A percentile compares a stretch with the other conserved stretches of the same genome.
phyloP scores from a whole-genome alignment of 2,329 filamentous ascomycete species.

The Colletotrichum agaves region DNA sequence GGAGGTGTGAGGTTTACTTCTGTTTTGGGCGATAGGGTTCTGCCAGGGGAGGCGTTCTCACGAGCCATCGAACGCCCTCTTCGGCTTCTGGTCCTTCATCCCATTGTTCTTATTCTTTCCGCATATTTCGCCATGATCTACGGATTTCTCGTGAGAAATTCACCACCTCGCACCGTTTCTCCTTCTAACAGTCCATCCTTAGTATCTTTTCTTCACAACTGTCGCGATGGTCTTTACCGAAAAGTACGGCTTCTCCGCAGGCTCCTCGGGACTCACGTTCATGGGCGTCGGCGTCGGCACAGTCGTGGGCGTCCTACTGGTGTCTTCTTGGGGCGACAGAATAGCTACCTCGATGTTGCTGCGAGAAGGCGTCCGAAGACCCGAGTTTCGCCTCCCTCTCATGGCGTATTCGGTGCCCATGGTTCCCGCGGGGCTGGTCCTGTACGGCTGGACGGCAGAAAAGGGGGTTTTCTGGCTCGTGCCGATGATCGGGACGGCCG shows the following conservation, averaged over 20 bases:
- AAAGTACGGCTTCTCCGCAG: conserved; percentile 46
- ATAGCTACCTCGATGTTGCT: conserved; percentile 32
- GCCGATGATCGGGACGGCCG: conserved; percentile 61
- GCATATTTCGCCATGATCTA: conserved; percentile 51
- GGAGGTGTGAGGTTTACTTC: conserved; percentile 42
- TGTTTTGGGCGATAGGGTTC: conserved; percentile 24
- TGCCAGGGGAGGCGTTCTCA: conserved; percentile 40
- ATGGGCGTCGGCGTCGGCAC: conserved; percentile 59
- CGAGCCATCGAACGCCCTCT: conserved; percentile 56
- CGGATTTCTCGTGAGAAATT: conserved; percentile 41
- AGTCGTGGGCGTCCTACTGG: conserved; percentile 40
- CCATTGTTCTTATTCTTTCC: conserved; percentile 60
- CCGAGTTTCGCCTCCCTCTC: conserved; percentile 40
- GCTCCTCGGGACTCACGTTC: conserved; percentile 51
- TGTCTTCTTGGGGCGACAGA: conserved; percentile 38
- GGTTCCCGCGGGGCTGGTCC: conserved; percentile 44
- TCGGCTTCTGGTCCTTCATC: conserved; percentile 60
- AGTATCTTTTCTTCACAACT: conserved; percentile 55
- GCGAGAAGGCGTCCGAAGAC: conserved; percentile 30
- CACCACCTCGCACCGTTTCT: too few species aligned
- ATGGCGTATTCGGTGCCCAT: conserved; percentile 37
- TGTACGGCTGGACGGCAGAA: conserved; percentile 51
- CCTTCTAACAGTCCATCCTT: conserved; percentile 29
- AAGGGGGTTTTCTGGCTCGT: conserved; percentile 67
- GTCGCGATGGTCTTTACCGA: conserved; percentile 51